Base-by-base conservation (phyloP, 805 yeast genomes). In the Yarrowia porcina region DNA sequence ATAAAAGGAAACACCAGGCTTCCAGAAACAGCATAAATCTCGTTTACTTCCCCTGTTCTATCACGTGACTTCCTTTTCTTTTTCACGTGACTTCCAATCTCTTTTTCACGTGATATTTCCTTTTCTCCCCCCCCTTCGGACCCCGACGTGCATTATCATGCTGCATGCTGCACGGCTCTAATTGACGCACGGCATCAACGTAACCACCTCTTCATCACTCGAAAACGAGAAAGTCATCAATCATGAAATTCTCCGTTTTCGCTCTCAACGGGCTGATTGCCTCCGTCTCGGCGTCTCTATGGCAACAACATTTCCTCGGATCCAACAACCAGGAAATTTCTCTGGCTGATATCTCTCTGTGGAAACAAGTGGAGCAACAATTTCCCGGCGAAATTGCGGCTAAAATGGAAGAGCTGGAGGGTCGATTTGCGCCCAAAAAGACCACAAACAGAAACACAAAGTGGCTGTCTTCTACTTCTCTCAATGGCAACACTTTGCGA, bases 401-500 rank as follows among this genome's bases (percentile, higher is more conserved):
- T 21, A 49, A 35, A 11, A 21, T 49, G 32, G 41, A 33, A n/a
- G 32, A 49, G 41, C 12, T 49, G 21, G 57, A 49, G 32, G n/a
- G 20, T 12, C 59, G 59, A n/a, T 52, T 52, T 36, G 32, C 42
- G 23, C 59, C 59, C 18, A 52, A 52, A 13, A 39, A 38, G 8
- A 56, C 61, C 30, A 2, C 35, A 13, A 56, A 56, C 11, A 49
- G 61, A n/a, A 8, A 12, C 13, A 39, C 61, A 7, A 21, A 27
- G 21, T 56, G 61, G 61, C 15, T 41, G 9, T 23, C 59, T 6
- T 15, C 49, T 3, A 11, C 25, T 7, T 13, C 44, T 1, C n/a
- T 25, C 25, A 39, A 42, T 17, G 64, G 68, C 71, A 79, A 85
- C 74, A 77, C 80, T 65, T 78, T 87, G 72, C 82, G 92, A 71